These are phyloP conservation scores for Paracoccidioides lutzii DNA, from an alignment of 2,329 filamentous ascomycete genomes.

Conservation along the genomic window DNA sequence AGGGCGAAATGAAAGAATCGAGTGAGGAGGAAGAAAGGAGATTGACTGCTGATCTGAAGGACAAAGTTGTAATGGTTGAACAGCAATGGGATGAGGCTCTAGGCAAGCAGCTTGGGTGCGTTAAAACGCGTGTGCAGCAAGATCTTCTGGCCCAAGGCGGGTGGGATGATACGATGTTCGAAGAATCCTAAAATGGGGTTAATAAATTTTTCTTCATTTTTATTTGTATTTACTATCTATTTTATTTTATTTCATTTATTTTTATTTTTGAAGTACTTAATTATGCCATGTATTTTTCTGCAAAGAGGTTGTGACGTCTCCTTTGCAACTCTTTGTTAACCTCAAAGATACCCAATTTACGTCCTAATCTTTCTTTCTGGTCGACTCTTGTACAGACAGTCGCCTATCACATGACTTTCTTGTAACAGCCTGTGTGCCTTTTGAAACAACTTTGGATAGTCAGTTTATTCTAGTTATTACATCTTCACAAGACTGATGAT, in stretches of 20 bases:
- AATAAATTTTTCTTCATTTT: too few relatives aligned
- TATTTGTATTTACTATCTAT: constrained; percentile 2
- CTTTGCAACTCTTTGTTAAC: not conserved
- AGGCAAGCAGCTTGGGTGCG: constrained; percentile 59
- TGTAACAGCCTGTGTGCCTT: not conserved
- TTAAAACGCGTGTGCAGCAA: constrained; percentile 60
- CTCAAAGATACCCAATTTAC: constrained; percentile 2
- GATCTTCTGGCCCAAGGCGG: constrained; percentile 68
- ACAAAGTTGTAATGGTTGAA: constrained; percentile 82
- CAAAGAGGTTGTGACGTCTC: not conserved
- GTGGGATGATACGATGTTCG: constrained; percentile 64
- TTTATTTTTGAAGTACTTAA: not conserved
- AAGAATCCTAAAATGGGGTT: constrained; percentile 15
- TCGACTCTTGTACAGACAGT: not conserved
- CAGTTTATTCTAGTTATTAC: too few relatives aligned
- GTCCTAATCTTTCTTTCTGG: not conserved
- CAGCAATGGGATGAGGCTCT: constrained; percentile 81
- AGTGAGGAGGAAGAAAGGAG: constrained; percentile 53
- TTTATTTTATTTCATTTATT: constrained; percentile 14
- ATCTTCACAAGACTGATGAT: too few relatives aligned
- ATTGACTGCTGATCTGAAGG: constrained; percentile 77
- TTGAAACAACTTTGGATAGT: not conserved
- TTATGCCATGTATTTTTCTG: not conserved
- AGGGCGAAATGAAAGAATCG: constrained; percentile 42
- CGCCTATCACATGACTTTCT: not conserved